Evolutionary conservation across 73 alveolate genomes (phyloP).

Genomic region (Paramecium bursaria): DNA sequence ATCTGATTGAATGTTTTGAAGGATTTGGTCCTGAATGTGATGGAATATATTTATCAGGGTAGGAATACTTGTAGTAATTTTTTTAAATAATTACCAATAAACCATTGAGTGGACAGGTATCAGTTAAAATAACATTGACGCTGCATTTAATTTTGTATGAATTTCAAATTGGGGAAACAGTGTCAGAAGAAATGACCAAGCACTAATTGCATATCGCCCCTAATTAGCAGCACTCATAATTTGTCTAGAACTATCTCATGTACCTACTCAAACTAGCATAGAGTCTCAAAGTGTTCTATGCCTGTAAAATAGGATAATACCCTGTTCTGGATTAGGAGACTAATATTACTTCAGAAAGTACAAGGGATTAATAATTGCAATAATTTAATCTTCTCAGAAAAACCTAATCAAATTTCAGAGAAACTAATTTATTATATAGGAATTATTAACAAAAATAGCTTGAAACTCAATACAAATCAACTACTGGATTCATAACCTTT

Average conservation of each 20-base stretch:
- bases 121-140: constrained; percentile 36
- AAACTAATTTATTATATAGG: constrained; percentile 32
- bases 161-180: constrained; percentile 49
- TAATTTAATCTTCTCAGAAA: constrained; percentile 28
- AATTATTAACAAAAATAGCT: constrained; percentile 25
- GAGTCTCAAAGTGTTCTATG: constrained; percentile 31
- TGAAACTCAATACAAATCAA: neutral
- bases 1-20: constrained; percentile 59
- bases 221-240: constrained; percentile 21
- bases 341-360: constrained; percentile 27
- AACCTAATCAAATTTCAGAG: constrained; percentile 23
- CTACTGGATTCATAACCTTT: constrained; percentile 36
- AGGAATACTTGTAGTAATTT: constrained; percentile 24
- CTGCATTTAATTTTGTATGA: constrained; percentile 47
- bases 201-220: neutral
- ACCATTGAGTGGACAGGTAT: constrained; percentile 6
- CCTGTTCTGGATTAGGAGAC: constrained; percentile 33
- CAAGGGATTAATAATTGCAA: constrained; percentile 35
- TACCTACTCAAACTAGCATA: constrained; percentile 48
- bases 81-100: constrained; percentile 18
- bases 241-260: constrained; percentile 49
- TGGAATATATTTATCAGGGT: constrained; percentile 56
- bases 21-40: constrained; percentile 61
- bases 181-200: constrained; percentile 30
- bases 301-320: constrained; percentile 58